These are phyloP conservation scores for Debaryomyces udenii DNA, from an alignment of 1,139 yeast genomes.

Conservation along the genomic window DNA sequence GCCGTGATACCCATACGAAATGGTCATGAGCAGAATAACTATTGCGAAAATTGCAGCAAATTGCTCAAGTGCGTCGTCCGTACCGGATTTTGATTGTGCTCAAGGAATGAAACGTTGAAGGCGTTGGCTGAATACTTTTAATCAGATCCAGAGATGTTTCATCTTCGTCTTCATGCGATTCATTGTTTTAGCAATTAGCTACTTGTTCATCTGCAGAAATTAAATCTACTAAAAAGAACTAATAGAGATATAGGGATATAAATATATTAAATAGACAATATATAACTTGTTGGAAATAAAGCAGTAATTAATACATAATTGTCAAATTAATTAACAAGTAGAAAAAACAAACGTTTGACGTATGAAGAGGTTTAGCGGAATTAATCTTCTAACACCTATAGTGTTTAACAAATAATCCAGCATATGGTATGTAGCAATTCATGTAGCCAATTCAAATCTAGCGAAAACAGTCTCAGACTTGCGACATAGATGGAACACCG, in stretches of 20 bases:
- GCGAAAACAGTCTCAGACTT: conserved; percentile 52
- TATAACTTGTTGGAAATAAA: conserved; percentile 2
- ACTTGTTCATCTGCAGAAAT: no score
- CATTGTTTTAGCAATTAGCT: no score
- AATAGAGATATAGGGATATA: conserved; percentile 3
- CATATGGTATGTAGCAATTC: conserved; percentile 6
- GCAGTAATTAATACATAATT: conserved; percentile 9
- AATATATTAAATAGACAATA: conserved; percentile 8
- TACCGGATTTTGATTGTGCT: no score
- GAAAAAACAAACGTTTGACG: conserved; percentile 8
- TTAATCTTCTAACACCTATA: conserved; percentile 2
- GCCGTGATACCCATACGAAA: no score
- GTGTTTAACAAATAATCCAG: conserved; percentile 4
- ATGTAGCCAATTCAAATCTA: conserved; percentile 4
- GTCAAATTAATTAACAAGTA: conserved; percentile 8
- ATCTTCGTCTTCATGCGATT: no score
- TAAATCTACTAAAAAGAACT: no score
- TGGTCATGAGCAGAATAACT: no score
- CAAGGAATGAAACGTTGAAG: no score
- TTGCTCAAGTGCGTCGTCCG: no score
- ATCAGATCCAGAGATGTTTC: no score
- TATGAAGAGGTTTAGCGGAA: conserved; percentile 4
- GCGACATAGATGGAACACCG: conserved; percentile 88
- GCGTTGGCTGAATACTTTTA: no score
- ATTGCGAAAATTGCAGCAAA: no score